Percentiles rank a stretch among this genome's conserved stretches.
Evolutionary conservation across 2,329 filamentous ascomycete species (phyloP).

Genomic region (Aspergillus latus): DNA sequence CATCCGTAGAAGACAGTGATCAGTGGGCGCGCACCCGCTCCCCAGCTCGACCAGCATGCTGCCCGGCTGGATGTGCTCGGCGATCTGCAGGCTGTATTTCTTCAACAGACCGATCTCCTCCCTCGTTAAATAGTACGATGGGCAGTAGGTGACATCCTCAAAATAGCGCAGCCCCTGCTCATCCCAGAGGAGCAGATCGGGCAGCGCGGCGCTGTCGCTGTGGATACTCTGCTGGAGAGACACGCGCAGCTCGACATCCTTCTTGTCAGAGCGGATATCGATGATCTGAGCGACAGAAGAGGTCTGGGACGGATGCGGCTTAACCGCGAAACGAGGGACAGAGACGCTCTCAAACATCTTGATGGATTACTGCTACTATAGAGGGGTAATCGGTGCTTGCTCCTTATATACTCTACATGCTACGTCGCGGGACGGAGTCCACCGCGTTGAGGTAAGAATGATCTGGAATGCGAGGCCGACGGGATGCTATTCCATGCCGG

Average conservation of each 20-base stretch:
- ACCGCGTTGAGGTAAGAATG: not conserved
- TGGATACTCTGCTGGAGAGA: conserved; percentile 10
- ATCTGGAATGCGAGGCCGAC: not conserved
- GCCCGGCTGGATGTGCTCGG: conserved; percentile 2
- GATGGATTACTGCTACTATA: not conserved
- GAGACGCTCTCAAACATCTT: conserved; percentile 1
- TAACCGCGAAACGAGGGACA: not conserved
- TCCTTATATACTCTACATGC: not conserved
- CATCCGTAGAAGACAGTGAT: conserved; percentile 46
- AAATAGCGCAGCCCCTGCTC: conserved; percentile 26
- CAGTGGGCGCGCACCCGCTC: conserved; percentile 12
- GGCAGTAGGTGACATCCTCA: conserved; percentile 28
- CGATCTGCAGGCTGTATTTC: conserved; percentile 10
- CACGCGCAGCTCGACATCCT: conserved; percentile 6
- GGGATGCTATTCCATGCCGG: not conserved
- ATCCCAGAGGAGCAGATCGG: conserved; percentile 28
- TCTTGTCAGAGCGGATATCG: conserved; percentile 13
- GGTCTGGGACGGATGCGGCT: not conserved
- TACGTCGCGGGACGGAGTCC: too few species aligned
- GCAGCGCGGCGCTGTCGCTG: conserved; percentile 18
- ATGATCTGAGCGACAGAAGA: conserved; percentile 10
- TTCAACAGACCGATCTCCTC: conserved; percentile 11
- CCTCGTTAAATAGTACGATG: conserved; percentile 11
- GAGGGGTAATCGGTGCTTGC: not conserved
- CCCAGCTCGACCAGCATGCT: conserved; percentile 16